These are phyloP conservation scores for Bruguiera gymnorhiza DNA, from an alignment of 345 rosid species.

Conservation along the genomic window DNA sequence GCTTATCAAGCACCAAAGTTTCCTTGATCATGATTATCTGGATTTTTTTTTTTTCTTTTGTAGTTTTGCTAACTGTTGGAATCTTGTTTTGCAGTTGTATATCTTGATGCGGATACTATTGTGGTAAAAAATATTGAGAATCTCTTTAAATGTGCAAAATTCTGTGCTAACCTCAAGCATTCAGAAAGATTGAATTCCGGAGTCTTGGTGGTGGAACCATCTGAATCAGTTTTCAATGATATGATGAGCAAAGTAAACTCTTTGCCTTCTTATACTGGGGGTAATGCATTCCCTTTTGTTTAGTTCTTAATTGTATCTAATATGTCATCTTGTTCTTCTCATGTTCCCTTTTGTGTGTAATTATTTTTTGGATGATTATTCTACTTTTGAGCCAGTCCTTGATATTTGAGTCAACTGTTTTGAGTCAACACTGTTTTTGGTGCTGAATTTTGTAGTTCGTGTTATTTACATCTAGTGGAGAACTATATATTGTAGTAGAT, in stretches of 20 bases:
- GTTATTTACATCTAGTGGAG: not conserved
- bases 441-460: not conserved
- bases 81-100: constrained; percentile 54
- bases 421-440: not conserved
- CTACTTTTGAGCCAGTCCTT: no score
- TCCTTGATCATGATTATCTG: no score
- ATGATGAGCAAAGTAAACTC: constrained; percentile 86
- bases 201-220: constrained; percentile 98
- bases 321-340: not conserved
- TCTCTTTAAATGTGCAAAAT: constrained; percentile 72
- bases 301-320: not conserved
- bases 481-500: not conserved
- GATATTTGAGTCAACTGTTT: no score
- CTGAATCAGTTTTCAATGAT: constrained; percentile 60
- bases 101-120: constrained; percentile 95
- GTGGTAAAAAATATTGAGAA: constrained; percentile 89
- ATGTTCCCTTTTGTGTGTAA: not conserved
- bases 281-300: constrained; percentile 20
- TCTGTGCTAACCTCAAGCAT: constrained; percentile 93
- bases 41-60: no score
- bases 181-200: constrained; percentile 96
- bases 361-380: no score
- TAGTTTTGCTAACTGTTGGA: no score
- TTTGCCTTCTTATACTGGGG: constrained; percentile 84
- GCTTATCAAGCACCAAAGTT: no score